phyloP scores from a whole-genome alignment of 2,329 filamentous ascomycete species.

The Monosporascus sp. region DNA sequence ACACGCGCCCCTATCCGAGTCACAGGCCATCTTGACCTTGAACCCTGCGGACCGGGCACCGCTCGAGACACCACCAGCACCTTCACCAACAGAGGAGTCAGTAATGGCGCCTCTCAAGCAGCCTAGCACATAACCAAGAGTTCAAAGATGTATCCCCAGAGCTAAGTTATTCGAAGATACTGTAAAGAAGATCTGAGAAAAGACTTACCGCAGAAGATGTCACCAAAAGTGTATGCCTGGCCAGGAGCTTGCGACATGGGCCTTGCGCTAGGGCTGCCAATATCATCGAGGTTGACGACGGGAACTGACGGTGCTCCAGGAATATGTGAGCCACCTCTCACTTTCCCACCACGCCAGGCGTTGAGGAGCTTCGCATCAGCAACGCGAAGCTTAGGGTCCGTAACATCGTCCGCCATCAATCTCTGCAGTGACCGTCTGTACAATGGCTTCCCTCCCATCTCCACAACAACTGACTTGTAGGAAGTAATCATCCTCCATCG shows the following conservation, averaged over 20 bases:
- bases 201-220: slow-evolving; percentile 59
- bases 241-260: slow-evolving; percentile 5
- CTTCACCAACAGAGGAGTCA: no score
- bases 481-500: slow-evolving; percentile 42
- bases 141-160: no score
- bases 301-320: not conserved
- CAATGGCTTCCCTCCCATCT: not conserved
- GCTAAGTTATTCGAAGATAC: no score
- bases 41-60: slow-evolving; percentile 57
- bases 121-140: no score
- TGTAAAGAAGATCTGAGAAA: no score
- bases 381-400: slow-evolving; percentile 16
- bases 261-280: no score
- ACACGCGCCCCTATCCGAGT: slow-evolving; percentile 51
- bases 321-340: slow-evolving; percentile 33
- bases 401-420: slow-evolving; percentile 19
- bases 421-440: slow-evolving; percentile 10
- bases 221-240: slow-evolving; percentile 61
- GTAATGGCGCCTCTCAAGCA: no score
- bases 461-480: slow-evolving; percentile 18
- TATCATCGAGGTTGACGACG: not conserved
- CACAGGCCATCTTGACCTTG: slow-evolving; percentile 54
- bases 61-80: slow-evolving; percentile 61
- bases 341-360: slow-evolving; percentile 35
- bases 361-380: slow-evolving; percentile 25